A percentile compares a stretch with the other conserved stretches of the same genome.
Conservation (phyloP, 805 yeast genomes). For the Barnettozyma vustinii region DNA sequence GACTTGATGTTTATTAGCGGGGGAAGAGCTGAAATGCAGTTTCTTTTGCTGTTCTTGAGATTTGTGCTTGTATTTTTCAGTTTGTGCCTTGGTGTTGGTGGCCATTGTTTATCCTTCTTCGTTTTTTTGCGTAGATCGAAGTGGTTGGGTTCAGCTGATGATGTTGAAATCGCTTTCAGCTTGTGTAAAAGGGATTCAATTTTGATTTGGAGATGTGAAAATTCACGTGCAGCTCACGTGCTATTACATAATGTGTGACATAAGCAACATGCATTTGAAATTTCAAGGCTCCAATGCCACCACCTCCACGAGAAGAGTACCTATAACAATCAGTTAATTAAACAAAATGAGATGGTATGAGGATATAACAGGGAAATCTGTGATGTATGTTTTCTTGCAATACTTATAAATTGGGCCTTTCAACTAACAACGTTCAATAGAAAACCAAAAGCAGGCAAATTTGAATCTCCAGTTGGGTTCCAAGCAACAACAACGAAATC, state of each 20-base stretch:
- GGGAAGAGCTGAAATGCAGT: background rate
- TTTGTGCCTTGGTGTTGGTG: background rate
- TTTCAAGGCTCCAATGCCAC: too few species aligned
- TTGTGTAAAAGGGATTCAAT: background rate
- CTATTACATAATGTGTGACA: background rate
- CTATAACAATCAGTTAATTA: background rate
- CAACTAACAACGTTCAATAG: background rate
- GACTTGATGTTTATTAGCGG: background rate
- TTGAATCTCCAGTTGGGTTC: constrained; percentile 12
- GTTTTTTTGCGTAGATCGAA: background rate
- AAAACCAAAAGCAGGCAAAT: background rate
- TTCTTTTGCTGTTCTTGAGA: constrained; percentile 1
- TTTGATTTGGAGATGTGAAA: background rate
- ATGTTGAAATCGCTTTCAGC: background rate
- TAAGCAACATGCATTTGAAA: background rate
- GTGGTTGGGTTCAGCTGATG: background rate
- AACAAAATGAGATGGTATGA: constrained; percentile 12
- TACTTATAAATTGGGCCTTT: background rate
- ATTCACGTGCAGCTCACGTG: background rate
- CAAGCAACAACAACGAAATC: background rate
- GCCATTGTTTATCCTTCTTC: background rate
- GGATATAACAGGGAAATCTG: constrained; percentile 3
- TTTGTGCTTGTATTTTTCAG: background rate
- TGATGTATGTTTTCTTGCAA: background rate
- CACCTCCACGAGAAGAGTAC: too few species aligned